Base-by-base conservation (phyloP, 2,329 filamentous ascomycete genomes). In the Pseudogymnoascus sp. region DNA sequence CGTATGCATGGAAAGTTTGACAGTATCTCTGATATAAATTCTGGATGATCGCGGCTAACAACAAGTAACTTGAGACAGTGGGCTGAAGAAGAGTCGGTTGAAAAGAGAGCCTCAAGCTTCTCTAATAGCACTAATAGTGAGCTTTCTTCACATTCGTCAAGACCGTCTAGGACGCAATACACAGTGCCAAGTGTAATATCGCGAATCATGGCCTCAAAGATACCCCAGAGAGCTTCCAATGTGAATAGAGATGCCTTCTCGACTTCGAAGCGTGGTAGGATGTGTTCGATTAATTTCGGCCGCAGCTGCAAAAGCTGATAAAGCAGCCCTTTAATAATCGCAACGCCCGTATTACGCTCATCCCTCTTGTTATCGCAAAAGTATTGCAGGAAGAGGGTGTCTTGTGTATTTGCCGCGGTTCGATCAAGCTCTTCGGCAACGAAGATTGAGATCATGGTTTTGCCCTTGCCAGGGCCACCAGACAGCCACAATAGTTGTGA, bases 311-410 rank as follows among this genome's bases (percentile, higher is more conserved):
- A 62, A 0, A 83, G 70, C 13, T 76, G 61, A 28, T 72, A 78
- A 1, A 38, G 15, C 0, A 83, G 69, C 0, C 80, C 78, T 1
- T 76, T 74, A 1, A 82, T 65, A 0, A 81, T 74, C 0, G 77
- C 71, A 0, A 68, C 71, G 0, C 75, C 75, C 53, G 68, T 78
- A 64, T 78, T 80, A 19, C 78, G 36, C 0, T 68, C 63, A 3
- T 66, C n/a, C 36, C 79, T 67, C 6, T 74, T 75, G 17, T 71
- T 70, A 66, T 82, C 74, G 67, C 76, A 82, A 69, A 81, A 78
- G 69, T 78, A 79, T 64, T 6, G 73, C 13, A 68, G 38, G 44
- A 53, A 38, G 15, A 9, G 2, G 6, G n/a, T 17, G n/a, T 9
- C n/a, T 38, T 3, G 15, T 8, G n/a, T 38, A n/a, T 17, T 3